Evolutionary conservation across 306 rosid genomes (phyloP).

Genomic region (Inga laurina): DNA sequence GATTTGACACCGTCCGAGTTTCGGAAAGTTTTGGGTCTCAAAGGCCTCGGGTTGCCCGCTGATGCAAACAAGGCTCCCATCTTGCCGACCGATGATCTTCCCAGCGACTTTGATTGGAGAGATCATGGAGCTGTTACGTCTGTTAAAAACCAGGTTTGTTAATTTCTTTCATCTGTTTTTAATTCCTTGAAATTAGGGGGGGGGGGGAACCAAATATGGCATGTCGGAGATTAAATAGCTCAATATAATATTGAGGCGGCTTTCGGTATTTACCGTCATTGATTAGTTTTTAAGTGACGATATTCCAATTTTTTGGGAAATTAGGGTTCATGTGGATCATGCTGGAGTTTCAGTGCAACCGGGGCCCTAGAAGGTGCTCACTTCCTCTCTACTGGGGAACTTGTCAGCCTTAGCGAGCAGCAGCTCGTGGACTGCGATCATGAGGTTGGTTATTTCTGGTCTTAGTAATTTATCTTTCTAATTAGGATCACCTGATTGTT

Average conservation of each 20-base stretch:
- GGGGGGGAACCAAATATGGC: no score
- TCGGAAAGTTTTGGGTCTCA: constrained; percentile 63
- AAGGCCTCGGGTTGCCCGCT: constrained; percentile 58
- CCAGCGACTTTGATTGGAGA: constrained; percentile 90
- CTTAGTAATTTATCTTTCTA: neutral
- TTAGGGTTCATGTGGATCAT: constrained; percentile 96
- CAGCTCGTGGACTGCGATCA: constrained; percentile 98
- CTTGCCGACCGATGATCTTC: constrained; percentile 80
- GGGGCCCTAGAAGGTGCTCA: constrained; percentile 99
- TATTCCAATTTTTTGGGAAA: constrained; percentile 20
- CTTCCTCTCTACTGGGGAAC: constrained; percentile 78
- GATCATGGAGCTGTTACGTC: constrained; percentile 77
- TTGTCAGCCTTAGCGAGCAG: constrained; percentile 94
- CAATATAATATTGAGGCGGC: neutral
- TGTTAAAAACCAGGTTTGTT: constrained; percentile 80
- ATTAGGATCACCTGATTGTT: neutral
- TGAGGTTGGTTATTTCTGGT: constrained; percentile 51
- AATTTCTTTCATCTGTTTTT: neutral
- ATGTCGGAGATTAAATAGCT: neutral
- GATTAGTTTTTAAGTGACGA: neutral
- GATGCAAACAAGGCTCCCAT: constrained; percentile 77
- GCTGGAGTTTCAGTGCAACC: constrained; percentile 96
- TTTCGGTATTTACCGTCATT: neutral
- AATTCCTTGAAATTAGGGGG: neutral
- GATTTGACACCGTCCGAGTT: constrained; percentile 81